phyloP scores from a whole-genome alignment of 495 filamentous ascomycete species.

The Penicillium coffeae region DNA sequence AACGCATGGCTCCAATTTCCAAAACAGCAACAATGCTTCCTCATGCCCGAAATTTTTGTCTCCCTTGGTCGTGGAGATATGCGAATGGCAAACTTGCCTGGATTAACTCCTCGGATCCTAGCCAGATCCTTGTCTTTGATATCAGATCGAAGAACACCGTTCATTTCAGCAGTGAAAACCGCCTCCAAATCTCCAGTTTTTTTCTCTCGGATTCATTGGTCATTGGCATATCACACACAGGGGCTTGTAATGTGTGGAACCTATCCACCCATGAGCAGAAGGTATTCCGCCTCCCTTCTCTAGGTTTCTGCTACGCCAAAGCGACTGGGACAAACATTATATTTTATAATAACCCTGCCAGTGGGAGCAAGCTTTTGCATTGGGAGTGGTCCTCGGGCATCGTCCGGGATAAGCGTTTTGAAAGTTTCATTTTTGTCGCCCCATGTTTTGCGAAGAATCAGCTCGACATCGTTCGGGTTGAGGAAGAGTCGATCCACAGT shows the following conservation, averaged over 20 bases:
- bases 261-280: too few relatives aligned
- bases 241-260: too few relatives aligned
- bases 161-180: too few relatives aligned
- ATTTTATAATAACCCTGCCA: conserved; percentile 9
- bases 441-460: conserved; percentile 6
- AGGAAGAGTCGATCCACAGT: too few relatives aligned
- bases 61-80: too few relatives aligned
- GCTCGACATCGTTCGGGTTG: conserved; percentile 2
- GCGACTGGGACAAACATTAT: conserved; percentile 17
- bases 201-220: too few relatives aligned
- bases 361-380: conserved; percentile 23
- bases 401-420: conserved; percentile 12
- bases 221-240: too few relatives aligned
- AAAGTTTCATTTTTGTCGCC: neutral
- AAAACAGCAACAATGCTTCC: neutral
- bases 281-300: conserved; percentile 25
- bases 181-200: too few relatives aligned
- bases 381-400: conserved; percentile 18
- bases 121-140: too few relatives aligned
- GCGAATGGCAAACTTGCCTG: neutral
- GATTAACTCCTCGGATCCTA: too few relatives aligned
- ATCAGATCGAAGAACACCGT: too few relatives aligned
- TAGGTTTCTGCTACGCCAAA: conserved; percentile 6
- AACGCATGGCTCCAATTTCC: conserved; percentile 5
- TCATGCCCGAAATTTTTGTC: too few relatives aligned